These are phyloP conservation scores for Lentinula boryana DNA, from an alignment of 768 basidiomycete species.

Conservation along the genomic window DNA sequence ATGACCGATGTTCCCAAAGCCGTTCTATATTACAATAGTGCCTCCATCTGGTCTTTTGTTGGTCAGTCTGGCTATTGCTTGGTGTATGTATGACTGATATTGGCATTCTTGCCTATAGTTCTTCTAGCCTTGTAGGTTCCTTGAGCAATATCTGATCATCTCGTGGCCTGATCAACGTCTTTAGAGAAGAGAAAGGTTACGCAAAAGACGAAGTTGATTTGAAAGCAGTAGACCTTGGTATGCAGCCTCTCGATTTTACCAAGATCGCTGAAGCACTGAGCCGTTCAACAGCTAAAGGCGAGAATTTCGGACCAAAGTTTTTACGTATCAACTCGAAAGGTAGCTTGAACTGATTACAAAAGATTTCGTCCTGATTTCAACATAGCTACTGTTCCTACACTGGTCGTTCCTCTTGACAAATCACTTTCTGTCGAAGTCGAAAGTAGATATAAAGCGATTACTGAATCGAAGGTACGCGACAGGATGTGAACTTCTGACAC, in stretches of 20 bases:
- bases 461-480: conserved; percentile 58
- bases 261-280: not conserved
- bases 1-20: conserved; percentile 57
- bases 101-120: conserved; percentile 22
- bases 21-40: conserved; percentile 65
- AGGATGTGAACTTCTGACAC: not conserved
- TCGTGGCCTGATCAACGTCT: not conserved
- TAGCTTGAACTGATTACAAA: conserved; percentile 14
- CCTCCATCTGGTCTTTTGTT: conserved; percentile 48
- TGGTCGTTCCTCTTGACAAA: conserved; percentile 79
- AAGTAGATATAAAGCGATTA: conserved; percentile 75
- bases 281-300: conserved; percentile 55
- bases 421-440: conserved; percentile 66
- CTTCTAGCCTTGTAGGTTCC: conserved; percentile 50
- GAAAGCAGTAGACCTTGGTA: conserved; percentile 62
- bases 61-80: conserved; percentile 30
- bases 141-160: not conserved
- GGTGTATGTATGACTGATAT: not conserved
- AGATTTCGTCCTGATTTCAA: not conserved
- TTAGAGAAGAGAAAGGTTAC: conserved; percentile 78
- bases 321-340: conserved; percentile 77
- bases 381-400: conserved; percentile 71
- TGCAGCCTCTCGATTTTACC: not conserved
- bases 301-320: conserved; percentile 72
- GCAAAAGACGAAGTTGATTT: conserved; percentile 68